These are phyloP conservation scores for Lachancea nothofagi DNA, from an alignment of 805 yeast species.

Conservation along the genomic window DNA sequence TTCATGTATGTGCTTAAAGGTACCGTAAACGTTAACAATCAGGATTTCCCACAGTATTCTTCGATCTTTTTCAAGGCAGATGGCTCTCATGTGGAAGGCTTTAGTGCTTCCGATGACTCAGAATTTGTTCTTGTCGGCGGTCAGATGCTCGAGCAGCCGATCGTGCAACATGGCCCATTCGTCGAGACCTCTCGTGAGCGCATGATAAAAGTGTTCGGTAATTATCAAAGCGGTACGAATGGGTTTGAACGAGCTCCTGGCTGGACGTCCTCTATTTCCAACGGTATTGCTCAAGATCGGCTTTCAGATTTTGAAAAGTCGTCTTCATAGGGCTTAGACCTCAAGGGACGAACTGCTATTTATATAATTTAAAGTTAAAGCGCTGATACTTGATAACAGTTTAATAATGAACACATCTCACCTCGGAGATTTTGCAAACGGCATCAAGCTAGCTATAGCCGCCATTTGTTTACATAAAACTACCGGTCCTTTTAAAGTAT, in stretches of 20 bases:
- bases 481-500: too few relatives aligned
- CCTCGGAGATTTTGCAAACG: too few relatives aligned
- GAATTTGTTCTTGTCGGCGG: constrained; percentile 77
- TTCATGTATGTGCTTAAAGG: constrained; percentile 69
- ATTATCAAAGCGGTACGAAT: constrained; percentile 61
- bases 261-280: constrained; percentile 45
- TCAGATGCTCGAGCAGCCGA: constrained; percentile 61
- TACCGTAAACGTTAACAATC: constrained; percentile 42
- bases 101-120: constrained; percentile 41
- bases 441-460: too few relatives aligned
- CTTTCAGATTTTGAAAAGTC: constrained; percentile 11
- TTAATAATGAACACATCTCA: too few relatives aligned
- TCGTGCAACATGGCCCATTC: constrained; percentile 88
- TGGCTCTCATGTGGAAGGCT: constrained; percentile 58
- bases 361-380: too few relatives aligned
- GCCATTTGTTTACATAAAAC: too few relatives aligned
- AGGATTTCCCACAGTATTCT: constrained; percentile 40
- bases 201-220: constrained; percentile 63
- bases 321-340: neutral
- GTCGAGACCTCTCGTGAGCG: constrained; percentile 67
- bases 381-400: too few relatives aligned
- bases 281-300: constrained; percentile 34
- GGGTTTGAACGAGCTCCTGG: constrained; percentile 64
- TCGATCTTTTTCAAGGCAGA: constrained; percentile 62
- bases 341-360: too few relatives aligned